Conservation (phyloP, 768 basidiomycete genomes). For the Mrakia blollopis region DNA sequence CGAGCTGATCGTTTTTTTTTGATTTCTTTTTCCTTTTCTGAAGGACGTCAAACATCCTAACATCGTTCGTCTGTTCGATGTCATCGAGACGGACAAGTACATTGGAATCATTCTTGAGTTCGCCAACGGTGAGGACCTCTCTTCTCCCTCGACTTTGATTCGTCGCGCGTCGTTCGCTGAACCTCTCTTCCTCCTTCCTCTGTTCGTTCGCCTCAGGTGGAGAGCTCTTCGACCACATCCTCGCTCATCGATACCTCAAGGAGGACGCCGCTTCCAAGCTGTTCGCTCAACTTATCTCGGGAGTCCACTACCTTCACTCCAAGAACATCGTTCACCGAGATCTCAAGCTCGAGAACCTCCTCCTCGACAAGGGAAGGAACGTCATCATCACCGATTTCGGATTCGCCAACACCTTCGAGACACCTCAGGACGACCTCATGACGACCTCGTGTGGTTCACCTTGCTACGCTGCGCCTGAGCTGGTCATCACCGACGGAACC, state of each 20-base stretch:
- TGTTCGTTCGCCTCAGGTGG: constrained; percentile 51
- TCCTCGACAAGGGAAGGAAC: constrained; percentile 93
- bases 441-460: constrained; percentile 95
- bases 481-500: constrained; percentile 93
- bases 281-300: constrained; percentile 95
- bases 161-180: neutral
- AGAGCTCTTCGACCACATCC: constrained; percentile 97
- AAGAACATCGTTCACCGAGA: constrained; percentile 99
- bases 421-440: constrained; percentile 85
- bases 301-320: constrained; percentile 97
- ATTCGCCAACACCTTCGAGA: constrained; percentile 93
- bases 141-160: neutral
- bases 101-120: constrained; percentile 99
- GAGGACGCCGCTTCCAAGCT: constrained; percentile 92
- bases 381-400: constrained; percentile 99
- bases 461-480: constrained; percentile 96
- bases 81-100: constrained; percentile 99
- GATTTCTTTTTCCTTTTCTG: neutral
- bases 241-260: constrained; percentile 91
- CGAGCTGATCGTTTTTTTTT: constrained; percentile 14
- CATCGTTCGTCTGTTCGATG: constrained; percentile 95
- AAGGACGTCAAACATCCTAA: constrained; percentile 94
- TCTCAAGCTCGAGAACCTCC: constrained; percentile 95
- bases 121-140: constrained; percentile 63
- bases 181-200: neutral